Conservation (phyloP, 768 basidiomycete species). For the Suillus paluster region DNA sequence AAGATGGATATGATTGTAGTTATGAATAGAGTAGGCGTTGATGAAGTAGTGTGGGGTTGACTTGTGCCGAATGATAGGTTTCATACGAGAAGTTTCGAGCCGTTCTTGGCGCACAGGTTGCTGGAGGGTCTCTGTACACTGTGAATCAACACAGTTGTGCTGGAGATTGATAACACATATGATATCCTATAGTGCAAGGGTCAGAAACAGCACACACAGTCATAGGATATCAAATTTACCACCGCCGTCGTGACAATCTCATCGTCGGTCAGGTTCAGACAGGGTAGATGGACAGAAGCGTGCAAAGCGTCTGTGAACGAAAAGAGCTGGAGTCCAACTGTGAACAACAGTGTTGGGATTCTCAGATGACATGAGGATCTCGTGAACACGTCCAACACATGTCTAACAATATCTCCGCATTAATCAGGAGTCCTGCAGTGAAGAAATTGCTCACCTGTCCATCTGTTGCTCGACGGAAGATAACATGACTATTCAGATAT, state of each 20-base stretch:
- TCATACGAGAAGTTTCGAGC: constrained; percentile 9
- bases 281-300: constrained; percentile 8
- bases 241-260: not conserved
- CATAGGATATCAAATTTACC: not conserved
- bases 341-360: constrained; percentile 1
- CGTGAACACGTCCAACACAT: constrained; percentile 6
- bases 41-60: constrained; percentile 13
- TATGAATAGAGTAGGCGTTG: constrained; percentile 14
- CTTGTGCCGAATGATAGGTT: constrained; percentile 11
- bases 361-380: constrained; percentile 7
- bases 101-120: constrained; percentile 13
- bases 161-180: constrained; percentile 25
- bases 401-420: not conserved
- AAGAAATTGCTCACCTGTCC: not conserved
- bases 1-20: constrained; percentile 1
- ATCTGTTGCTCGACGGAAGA: not conserved
- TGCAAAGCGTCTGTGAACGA: constrained; percentile 6
- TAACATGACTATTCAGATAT: constrained; percentile 8
- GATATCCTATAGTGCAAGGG: constrained; percentile 13
- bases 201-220: not conserved
- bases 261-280: constrained; percentile 1
- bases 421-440: not conserved
- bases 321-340: constrained; percentile 1
- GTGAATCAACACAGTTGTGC: constrained; percentile 19
- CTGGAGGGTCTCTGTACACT: not conserved